Percentiles rank a stretch among this genome's conserved stretches.
Evolutionary conservation across 2,329 filamentous ascomycete genomes (phyloP).

Genomic region (Lachnellula hyalina): DNA sequence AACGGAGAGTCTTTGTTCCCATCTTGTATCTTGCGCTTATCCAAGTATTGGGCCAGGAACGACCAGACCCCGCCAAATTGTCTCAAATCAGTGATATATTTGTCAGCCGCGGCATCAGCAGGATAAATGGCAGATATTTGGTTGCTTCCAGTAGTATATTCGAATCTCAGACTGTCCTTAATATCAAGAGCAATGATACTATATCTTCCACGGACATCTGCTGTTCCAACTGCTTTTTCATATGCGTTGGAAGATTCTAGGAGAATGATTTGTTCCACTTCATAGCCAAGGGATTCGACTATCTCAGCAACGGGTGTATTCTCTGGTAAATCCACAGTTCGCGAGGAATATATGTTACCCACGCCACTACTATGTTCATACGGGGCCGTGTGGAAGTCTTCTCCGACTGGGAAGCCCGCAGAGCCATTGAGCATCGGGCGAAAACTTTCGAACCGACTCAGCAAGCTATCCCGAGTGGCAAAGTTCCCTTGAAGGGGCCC

Average conservation of each 20-base stretch:
- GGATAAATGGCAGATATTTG: constrained; percentile 12
- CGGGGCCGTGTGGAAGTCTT: neutral
- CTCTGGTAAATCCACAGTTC: constrained; percentile 39
- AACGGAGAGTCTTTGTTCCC: constrained; percentile 47
- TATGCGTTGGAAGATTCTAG: constrained; percentile 55
- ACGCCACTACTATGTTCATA: constrained; percentile 6
- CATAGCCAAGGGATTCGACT: constrained; percentile 38
- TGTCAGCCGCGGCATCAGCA: neutral
- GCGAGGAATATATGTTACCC: constrained; percentile 35
- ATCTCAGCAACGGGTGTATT: constrained; percentile 49
- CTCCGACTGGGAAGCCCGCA: neutral
- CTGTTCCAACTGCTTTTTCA: constrained; percentile 38
- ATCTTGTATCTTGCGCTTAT: constrained; percentile 34
- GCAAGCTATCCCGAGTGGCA: constrained; percentile 24
- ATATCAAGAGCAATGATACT: constrained; percentile 70
- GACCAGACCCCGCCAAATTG: constrained; percentile 29
- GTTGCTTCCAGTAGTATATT: constrained; percentile 49
- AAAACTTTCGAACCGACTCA: constrained; percentile 16
- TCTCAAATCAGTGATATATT: constrained; percentile 7
- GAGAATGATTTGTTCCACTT: constrained; percentile 44
- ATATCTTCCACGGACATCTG: constrained; percentile 54
- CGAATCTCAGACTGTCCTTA: constrained; percentile 49
- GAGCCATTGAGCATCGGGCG: constrained; percentile 4
- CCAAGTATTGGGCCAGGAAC: constrained; percentile 33
- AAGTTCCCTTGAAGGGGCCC: constrained; percentile 16